Conservation (phyloP, 345 rosid genomes). For the Psidium friedrichsthalianum region DNA sequence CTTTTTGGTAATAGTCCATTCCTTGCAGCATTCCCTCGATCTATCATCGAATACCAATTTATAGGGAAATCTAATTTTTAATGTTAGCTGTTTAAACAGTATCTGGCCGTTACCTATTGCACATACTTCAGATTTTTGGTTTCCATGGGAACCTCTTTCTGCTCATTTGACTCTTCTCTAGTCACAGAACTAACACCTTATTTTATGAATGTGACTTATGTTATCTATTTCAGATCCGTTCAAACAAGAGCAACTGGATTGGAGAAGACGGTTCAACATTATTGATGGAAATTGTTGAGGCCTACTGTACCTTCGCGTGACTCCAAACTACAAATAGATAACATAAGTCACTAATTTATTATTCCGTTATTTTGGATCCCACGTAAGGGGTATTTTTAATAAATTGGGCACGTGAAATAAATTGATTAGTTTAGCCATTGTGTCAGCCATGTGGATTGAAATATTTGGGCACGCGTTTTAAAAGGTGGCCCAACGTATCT, state of each 20-base stretch:
- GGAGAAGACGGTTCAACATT: conserved; percentile 27
- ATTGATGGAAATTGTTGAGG: conserved; percentile 42
- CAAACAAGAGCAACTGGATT: conserved; percentile 14
- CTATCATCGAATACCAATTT: not conserved
- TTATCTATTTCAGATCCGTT: conserved; percentile 13
- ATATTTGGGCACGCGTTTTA: too few species aligned
- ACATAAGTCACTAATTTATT: too few species aligned
- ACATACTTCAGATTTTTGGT: not conserved
- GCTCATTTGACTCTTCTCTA: not conserved
- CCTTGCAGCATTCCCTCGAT: not conserved
- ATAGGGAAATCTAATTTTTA: not conserved
- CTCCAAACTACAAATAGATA: conserved; percentile 9
- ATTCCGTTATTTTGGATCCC: too few species aligned
- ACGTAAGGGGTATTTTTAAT: not conserved
- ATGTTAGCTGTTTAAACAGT: not conserved
- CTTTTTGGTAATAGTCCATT: conserved; percentile 11
- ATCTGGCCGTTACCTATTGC: not conserved
- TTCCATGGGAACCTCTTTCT: not conserved
- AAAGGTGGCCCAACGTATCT: too few species aligned
- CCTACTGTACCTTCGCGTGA: conserved; percentile 36
- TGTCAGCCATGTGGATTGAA: too few species aligned
- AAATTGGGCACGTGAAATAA: too few species aligned
- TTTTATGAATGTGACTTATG: conserved; percentile 5
- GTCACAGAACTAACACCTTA: not conserved
- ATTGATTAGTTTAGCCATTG: too few species aligned